phyloP scores from a whole-genome alignment of 352 stramenopile genomes.

The Phytophthora ohioensis region DNA sequence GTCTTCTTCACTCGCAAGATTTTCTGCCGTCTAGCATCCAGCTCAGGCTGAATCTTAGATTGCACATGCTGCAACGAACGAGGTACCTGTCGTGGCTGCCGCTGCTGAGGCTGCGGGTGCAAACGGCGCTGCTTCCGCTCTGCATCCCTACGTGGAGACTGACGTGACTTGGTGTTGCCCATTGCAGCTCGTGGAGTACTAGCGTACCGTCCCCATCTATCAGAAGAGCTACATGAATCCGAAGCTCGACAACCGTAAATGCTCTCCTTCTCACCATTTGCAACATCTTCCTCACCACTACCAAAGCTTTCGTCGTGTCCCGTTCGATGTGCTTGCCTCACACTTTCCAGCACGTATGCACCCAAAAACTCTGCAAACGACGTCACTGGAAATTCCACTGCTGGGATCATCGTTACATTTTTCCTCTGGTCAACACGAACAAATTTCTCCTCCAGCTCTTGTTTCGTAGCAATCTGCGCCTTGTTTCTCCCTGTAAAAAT shows the following conservation, averaged over 20 bases:
- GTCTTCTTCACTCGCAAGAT: conserved; percentile 81
- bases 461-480: conserved; percentile 37
- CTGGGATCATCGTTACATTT: conserved; percentile 35
- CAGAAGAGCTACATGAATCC: neutral
- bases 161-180: conserved; percentile 16
- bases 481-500: conserved; percentile 48
- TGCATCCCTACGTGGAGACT: neutral
- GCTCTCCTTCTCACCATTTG: conserved; percentile 11
- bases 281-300: neutral
- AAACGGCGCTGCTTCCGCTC: conserved; percentile 20
- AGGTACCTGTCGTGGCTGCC: conserved; percentile 14
- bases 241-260: conserved; percentile 2
- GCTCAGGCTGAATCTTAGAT: conserved; percentile 74
- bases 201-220: neutral
- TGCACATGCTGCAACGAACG: conserved; percentile 48
- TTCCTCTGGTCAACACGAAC: conserved; percentile 64
- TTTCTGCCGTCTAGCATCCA: conserved; percentile 62
- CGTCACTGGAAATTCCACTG: conserved; percentile 45
- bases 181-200: conserved; percentile 16
- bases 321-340: conserved; percentile 34
- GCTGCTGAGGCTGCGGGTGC: conserved; percentile 23
- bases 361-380: conserved; percentile 72
- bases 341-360: conserved; percentile 58
- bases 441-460: conserved; percentile 51
- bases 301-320: neutral